Conservation (phyloP, 176 grass and related monocot species). For the Olyra latifolia region DNA sequence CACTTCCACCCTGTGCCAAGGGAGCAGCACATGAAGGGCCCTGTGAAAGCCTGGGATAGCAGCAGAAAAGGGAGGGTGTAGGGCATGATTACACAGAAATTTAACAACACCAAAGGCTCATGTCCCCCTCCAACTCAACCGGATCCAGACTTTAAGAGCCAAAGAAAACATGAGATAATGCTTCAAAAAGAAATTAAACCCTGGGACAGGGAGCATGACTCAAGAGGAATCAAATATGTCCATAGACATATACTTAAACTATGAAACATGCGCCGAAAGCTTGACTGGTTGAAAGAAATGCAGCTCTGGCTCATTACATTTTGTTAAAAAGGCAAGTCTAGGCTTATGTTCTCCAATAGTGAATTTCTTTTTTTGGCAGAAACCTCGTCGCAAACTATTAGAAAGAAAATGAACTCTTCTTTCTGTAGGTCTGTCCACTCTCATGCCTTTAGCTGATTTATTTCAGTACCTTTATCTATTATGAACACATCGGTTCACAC, state of each 20-base stretch:
- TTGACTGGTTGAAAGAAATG: constrained; percentile 35
- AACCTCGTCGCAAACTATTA: not conserved
- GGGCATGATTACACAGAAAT: constrained; percentile 40
- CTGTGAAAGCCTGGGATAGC: constrained; percentile 2
- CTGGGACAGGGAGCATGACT: constrained; percentile 41
- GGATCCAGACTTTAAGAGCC: constrained; percentile 47
- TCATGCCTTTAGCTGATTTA: not conserved
- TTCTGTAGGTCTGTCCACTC: not conserved
- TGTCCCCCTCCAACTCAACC: constrained; percentile 46
- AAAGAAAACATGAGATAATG: constrained; percentile 26
- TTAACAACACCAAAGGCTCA: constrained; percentile 6
- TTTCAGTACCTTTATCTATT: constrained; percentile 14
- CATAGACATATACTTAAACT: constrained; percentile 33
- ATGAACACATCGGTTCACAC: not conserved
- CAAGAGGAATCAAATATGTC: constrained; percentile 15
- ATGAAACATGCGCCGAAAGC: constrained; percentile 40
- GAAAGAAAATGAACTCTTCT: not conserved
- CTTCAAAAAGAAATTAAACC: constrained; percentile 33
- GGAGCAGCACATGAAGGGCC: constrained; percentile 19
- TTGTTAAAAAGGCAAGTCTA: not conserved
- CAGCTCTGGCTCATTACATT: not conserved
- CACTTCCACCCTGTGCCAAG: constrained; percentile 32
- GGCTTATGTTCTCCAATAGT: not conserved
- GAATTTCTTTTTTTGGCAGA: not conserved
- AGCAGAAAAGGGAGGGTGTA: constrained; percentile 36